Evolutionary conservation across 148 eudicot genomes (phyloP).

Genomic region (Chenopodium album): DNA sequence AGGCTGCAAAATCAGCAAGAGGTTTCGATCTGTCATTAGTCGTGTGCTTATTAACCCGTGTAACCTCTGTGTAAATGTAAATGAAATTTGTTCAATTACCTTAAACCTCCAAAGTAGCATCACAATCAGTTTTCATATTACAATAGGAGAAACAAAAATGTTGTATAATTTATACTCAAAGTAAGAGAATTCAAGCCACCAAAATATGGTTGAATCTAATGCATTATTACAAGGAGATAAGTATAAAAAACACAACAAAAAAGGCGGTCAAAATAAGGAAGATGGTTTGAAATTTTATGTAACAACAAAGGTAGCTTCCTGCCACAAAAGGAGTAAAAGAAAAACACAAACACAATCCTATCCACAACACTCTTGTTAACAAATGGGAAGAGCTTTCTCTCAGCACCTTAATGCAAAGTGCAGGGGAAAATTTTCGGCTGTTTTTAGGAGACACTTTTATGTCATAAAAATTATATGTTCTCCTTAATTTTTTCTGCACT

Average conservation of each 20-base stretch:
- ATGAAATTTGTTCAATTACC: too few species aligned
- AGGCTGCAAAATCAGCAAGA: too few species aligned
- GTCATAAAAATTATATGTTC: slow-evolving; percentile 26
- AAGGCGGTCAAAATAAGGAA: neutral
- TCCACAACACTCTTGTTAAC: slow-evolving; percentile 31
- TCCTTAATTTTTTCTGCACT: slow-evolving; percentile 22
- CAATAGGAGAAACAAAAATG: neutral
- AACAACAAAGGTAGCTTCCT: slow-evolving; percentile 25
- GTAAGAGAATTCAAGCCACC: neutral
- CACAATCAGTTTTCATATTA: neutral
- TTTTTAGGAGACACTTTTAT: slow-evolving; percentile 23
- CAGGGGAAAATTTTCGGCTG: slow-evolving; percentile 18
- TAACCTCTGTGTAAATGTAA: too few species aligned
- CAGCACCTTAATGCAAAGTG: slow-evolving; percentile 22
- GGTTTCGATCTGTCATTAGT: too few species aligned
- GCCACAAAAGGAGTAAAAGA: slow-evolving; percentile 4
- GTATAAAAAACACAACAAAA: neutral
- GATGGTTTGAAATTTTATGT: slow-evolving; percentile 9
- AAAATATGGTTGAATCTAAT: neutral
- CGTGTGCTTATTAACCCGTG: too few species aligned
- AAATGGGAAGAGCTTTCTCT: slow-evolving; percentile 26
- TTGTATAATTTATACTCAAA: neutral
- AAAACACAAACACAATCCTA: slow-evolving; percentile 15
- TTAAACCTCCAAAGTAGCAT: too few species aligned
- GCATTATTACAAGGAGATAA: neutral